Base-by-base conservation (phyloP, 495 filamentous ascomycete species). In the Bathelium albidoporum region DNA sequence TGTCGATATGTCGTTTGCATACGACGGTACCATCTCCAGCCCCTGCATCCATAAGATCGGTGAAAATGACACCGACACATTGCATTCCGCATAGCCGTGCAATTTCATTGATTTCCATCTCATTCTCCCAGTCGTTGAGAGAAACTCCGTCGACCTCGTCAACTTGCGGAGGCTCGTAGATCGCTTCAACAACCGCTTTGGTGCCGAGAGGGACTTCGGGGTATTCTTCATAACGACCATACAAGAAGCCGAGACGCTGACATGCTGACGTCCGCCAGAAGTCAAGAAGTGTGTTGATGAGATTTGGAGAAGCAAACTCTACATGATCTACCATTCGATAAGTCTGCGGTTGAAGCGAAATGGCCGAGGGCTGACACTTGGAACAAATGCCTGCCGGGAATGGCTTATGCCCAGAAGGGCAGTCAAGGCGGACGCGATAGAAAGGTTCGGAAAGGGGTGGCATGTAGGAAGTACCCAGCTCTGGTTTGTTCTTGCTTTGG, bases 271-370 rank as follows among this genome's bases (percentile, higher is more conserved):
- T 82, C 63, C 94, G 83, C 94, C 94, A 99, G 65, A 93, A 93
- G 65, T 96, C 84, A 43, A 99, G 83, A 32, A 97, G 83, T 9
- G 84, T 86, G 71, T 99, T 87, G 71, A 99, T 87, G 24, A 97
- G 76, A 36, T 82, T 81, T 1, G 90, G 83, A 1, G 87, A 84
- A 2, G 94, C 82, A 71, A 99, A 97, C 71, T 99, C 95, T 66
- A 99, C 92, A 73, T 99, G 94, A 70, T 99, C 94, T 0, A 99
- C 91, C 89, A 92, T 97, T n/a, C 94, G 89, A 71, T 89, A 99
- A 32, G 89, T 81, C 72, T 99, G 94, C 16, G 89, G 89, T 68
- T 97, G 91, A 24, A 99, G 79, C 49, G 89, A 96, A 73, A 99
- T 99, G 29, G 94, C 94, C 63, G 92, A 96, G 16, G 94, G 94